Evolutionary conservation across 768 basidiomycete genomes (phyloP).

Genomic region (Lentinus tigrinus): DNA sequence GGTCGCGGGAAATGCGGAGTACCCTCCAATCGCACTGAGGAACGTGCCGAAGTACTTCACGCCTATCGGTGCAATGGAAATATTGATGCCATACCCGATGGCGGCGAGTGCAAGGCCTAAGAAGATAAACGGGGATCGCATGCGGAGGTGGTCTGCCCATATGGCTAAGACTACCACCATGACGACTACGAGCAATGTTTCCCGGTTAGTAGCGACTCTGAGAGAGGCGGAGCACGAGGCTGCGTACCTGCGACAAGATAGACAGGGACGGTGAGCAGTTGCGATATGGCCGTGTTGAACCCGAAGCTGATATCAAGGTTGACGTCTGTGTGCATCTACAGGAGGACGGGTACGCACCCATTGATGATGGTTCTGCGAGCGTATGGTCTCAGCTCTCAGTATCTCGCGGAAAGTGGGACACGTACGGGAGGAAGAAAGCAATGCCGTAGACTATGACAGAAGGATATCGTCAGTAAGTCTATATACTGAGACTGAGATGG

Average conservation of each 20-base stretch:
- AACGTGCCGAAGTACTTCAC: slow-evolving; percentile 75
- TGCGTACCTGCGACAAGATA: slow-evolving; percentile 52
- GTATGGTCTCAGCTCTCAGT: neutral
- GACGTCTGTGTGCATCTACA: neutral
- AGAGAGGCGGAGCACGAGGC: neutral
- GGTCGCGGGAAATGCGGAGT: slow-evolving; percentile 56
- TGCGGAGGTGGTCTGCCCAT: slow-evolving; percentile 54
- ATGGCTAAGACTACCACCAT: slow-evolving; percentile 49
- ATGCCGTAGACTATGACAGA: slow-evolving; percentile 57
- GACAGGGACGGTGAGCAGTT: slow-evolving; percentile 68
- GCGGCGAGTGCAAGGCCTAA: slow-evolving; percentile 48
- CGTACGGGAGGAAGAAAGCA: slow-evolving; percentile 69
- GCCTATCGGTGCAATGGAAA: slow-evolving; percentile 48
- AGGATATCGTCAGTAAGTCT: neutral
- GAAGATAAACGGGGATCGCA: slow-evolving; percentile 60
- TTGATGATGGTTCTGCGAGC: slow-evolving; percentile 57
- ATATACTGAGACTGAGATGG: no score
- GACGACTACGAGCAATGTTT: slow-evolving; percentile 39
- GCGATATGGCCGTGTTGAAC: slow-evolving; percentile 51
- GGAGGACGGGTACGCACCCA: slow-evolving; percentile 31
- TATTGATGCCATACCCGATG: slow-evolving; percentile 64
- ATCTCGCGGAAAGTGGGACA: slow-evolving; percentile 8
- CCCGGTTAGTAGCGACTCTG: neutral
- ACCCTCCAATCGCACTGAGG: slow-evolving; percentile 63
- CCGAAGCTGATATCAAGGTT: slow-evolving; percentile 47